phyloP scores from a whole-genome alignment of 345 rosid species.

The Dovyalis caffra region DNA sequence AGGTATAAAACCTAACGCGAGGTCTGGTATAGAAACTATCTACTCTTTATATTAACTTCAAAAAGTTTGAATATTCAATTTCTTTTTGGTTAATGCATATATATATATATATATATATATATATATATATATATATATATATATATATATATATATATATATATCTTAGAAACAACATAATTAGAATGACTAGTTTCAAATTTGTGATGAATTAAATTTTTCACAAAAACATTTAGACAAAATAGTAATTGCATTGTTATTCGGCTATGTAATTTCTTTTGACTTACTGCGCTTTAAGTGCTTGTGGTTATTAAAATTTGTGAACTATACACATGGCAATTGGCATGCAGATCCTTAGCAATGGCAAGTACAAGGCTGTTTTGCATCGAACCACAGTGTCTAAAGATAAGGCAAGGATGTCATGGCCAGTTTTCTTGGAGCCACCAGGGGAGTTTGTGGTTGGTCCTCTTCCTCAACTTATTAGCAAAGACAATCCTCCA shows the following conservation, averaged over 20 bases:
- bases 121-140: no score
- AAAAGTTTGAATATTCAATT: no score
- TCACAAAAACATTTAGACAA: background rate
- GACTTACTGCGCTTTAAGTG: no score
- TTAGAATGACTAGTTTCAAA: background rate
- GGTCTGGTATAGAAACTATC: no score
- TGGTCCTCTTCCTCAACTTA: conserved; percentile 68
- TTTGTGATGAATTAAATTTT: background rate
- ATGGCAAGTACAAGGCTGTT: conserved; percentile 69
- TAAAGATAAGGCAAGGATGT: conserved; percentile 76
- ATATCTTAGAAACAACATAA: background rate
- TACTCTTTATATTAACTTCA: no score
- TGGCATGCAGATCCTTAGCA: conserved; percentile 62
- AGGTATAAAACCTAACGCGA: no score
- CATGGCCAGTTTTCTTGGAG: conserved; percentile 95
- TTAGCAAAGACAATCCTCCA: conserved; percentile 40
- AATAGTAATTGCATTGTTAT: background rate
- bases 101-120: no score
- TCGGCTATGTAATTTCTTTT: background rate
- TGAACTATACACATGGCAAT: background rate
- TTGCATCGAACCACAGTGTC: conserved; percentile 72
- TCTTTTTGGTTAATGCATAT: no score
- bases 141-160: no score
- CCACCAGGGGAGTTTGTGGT: conserved; percentile 61
- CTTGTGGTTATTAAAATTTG: no score